Evolutionary conservation across 192 early-diverging fungal species (phyloP), one percentile per base, ranked within the genome.

Genomic region (Globomyces pollinis-pini): DNA sequence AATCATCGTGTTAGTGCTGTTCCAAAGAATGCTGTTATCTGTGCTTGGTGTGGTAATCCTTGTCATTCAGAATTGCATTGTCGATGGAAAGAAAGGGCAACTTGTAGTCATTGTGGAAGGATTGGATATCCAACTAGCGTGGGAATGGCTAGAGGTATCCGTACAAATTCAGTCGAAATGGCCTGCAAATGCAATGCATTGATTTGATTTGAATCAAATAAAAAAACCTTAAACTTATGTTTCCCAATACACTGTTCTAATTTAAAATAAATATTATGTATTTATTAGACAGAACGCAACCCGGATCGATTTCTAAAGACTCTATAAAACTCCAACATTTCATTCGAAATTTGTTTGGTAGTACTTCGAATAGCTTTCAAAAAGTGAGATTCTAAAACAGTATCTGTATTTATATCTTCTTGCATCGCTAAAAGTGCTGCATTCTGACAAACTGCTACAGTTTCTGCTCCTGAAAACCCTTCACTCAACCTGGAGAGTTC

Each of bases 391-490:
- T 56, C 50, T 13, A 38, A 28, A 20, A 75, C 61, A 50, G 50
- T 32, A 1, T 52, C 21, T 6, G 44, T 59, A 29, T 73, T 59
- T 12, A 68, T 30, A 60, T 89, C 74, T 61, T 93, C 91, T 59
- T 89, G 85, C 88, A 99, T 91, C 1, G 96, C 96, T 44, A 63
- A 60, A 67, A 98, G 75, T 8, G 89, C 96, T 0, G 94, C 94
- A 30, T 95, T 91, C 70, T 97, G 93, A 51, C 94, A 94, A 13
- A 99, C 64, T 1, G 91, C 73, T 2, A 94, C 92, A 7, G 87
- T 79, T 68, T 99, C 96, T 0, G 96, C 96, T 16, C 96, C 96
- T 30, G 93, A 96, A 62, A 82, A 96, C 2, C 92, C 93, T 2
- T 89, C 84, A 3, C 88, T 89, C 67, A 68, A 71, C 0, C 30